Percentiles rank a stretch among this genome's conserved stretches.
Evolutionary conservation across 164 flowering plant genomes (phyloP).

Genomic region (Nymphaea thermarum): DNA sequence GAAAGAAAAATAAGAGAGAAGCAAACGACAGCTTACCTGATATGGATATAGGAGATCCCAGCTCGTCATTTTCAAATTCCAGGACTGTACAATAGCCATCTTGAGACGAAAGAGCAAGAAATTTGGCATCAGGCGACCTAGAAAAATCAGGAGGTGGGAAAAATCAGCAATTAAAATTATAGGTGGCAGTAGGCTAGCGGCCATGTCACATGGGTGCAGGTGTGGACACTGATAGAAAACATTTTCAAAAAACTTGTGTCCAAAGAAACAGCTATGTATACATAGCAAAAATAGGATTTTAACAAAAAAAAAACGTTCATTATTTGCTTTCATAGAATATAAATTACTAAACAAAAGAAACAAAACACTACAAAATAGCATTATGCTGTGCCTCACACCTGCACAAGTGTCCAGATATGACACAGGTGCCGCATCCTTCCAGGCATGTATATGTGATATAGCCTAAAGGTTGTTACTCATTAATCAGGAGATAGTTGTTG

Average conservation of each 20-base stretch:
- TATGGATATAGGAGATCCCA: slow-evolving; percentile 44
- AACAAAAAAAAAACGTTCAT: too few relatives aligned
- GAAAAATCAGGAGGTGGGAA: background rate
- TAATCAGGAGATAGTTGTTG: background rate
- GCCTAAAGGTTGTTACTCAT: background rate
- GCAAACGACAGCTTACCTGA: slow-evolving; percentile 30
- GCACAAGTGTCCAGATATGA: background rate
- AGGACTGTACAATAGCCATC: slow-evolving; percentile 86
- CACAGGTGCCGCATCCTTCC: background rate
- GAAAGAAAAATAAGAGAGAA: background rate
- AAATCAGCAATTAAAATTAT: too few relatives aligned
- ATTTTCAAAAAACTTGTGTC: too few relatives aligned
- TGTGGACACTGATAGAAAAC: too few relatives aligned
- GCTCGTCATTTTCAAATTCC: slow-evolving; percentile 73
- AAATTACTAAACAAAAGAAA: too few relatives aligned
- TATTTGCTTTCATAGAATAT: too few relatives aligned
- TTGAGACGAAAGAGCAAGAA: slow-evolving; percentile 78
- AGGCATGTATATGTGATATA: too few relatives aligned
- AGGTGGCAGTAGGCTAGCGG: too few relatives aligned
- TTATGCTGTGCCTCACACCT: background rate
- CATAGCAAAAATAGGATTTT: too few relatives aligned
- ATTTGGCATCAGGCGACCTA: slow-evolving; percentile 73
- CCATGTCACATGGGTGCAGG: too few relatives aligned
- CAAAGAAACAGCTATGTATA: too few relatives aligned
- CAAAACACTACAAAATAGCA: too few relatives aligned